Base-by-base conservation (phyloP, 352 stramenopile species). In the Phytopythium aichiense region DNA sequence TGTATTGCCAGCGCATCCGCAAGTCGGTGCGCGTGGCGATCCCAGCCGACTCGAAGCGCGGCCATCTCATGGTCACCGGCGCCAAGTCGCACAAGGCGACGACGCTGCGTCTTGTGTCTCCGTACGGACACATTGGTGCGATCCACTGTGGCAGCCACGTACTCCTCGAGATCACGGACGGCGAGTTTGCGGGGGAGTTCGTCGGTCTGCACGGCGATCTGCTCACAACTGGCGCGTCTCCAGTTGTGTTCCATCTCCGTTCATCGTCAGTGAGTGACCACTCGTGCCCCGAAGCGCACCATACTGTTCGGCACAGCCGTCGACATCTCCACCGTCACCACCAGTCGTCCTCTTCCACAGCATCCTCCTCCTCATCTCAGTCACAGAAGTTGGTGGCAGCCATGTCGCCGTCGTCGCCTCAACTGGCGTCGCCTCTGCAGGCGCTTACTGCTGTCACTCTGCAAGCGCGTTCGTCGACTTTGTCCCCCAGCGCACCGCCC, bases 101-200 rank as follows among this genome's bases (percentile, higher is more conserved):
- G 13, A 78, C 72, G 8, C 66, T 91, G 56, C 68, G 77, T 22
- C 68, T 88, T 11, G 71, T 88, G 28, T 91, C 81, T 2, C 81
- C 81, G 13, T 84, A 79, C 58, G 75, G 76, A 15, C 72, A 76
- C 30, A 59, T 60, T 1, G 77, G 76, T 4, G 52, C 53, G 9
- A 67, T 91, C 31, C 60, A 66, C 13, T 88, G 79, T 49, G 77
- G 79, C 46, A 85, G 73, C 28, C 77, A 76, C 33, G 75, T 78
- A 31, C 84, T 79, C 60, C 55, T 91, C 13, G 75, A 91, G 57
- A 63, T 88, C 12, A 67, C 80, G 20, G 68, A 83, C 48, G 71
- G 73, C 6, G 66, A 74, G 23, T 90, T 76, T 71, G 67, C 67
- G 3, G 72, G 77, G 37, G 67, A 88, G 51, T 71, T 80, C 23